Evolutionary conservation across 2,329 filamentous ascomycete genomes (phyloP), one percentile per base, ranked within the genome.

Genomic region (Pseudodiploospora longispora): DNA sequence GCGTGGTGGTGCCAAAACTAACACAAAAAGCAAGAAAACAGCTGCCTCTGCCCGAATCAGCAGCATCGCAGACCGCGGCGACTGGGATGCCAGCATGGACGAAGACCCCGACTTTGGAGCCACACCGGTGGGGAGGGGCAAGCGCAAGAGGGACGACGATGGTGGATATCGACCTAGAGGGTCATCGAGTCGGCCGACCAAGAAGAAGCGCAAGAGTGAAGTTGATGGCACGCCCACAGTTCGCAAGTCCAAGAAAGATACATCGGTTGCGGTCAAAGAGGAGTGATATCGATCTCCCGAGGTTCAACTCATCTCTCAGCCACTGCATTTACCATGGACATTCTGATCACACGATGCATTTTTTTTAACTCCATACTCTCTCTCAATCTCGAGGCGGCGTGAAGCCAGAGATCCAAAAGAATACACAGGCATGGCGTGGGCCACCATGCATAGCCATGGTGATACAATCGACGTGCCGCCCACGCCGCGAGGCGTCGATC

Each of bases 121-220:
- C 43, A 70, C 56, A 35, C 60, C 57, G 5, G 58, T 60, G 6
- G 55, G 51, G 33, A 53, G 63, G 9, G 56, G 62, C 34, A 74
- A 74, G 60, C 68, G 72, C 47, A 80, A 80, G 69, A 67, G 76
- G 29, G 76, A 79, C 31, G 78, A 81, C 6, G 78, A 82, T 49
- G 61, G 64, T 0, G 76, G 77, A 4, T 82, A 82, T 56, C 69
- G 76, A 46, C 76, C 78, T 3, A 78, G 79, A 51, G 72, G 73
- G 3, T 77, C 76, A 3, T 68, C 67, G 3, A 71, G 67, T 33
- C 66, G 75, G 34, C 74, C 74, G 12, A 62, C 64, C 0, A 81
- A 80, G 66, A 74, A 73, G 61, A 80, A 78, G 68, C 68, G 75
- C 4, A 79, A 76, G 69, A 78, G 75, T 52, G 72, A 75, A 40